Base-by-base conservation (phyloP, 768 basidiomycete species). In the Russula brevipes region DNA sequence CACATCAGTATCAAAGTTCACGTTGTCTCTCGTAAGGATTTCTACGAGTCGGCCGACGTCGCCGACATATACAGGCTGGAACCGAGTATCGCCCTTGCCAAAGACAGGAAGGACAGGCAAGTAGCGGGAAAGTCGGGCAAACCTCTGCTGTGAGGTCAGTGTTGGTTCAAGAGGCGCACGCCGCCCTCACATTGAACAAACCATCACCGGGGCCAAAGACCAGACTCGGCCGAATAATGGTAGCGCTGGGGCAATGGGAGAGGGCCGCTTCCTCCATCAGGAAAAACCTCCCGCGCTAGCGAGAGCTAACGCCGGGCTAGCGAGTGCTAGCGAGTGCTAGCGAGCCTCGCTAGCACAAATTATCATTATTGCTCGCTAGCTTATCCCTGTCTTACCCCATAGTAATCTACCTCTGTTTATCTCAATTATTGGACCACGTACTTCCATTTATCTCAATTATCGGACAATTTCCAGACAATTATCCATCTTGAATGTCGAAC, bases 31-130 rank as follows among this genome's bases (percentile, higher is more conserved):
- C 8, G 80, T 76, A 59, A 84, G 76, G 14, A 86, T 77, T 69
- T 86, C 86, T 4, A 90, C 80, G 5, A 81, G 77, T 31, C 77
- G 74, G 10, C 84, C 86, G 36, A 92, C 67, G 70, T 92, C 88
- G 0, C 81, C 85, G 1, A 84, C 87, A 69, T 83, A 89, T 11
- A 89, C 84, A 12, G 89, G 88, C 67, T 90, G 88, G 69, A 90
- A 90, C 31, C 74, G 78, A 6, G 86, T 76, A 10, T 66, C 72
- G 1, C 89, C 89, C n/a, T 85, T 85, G 9, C 82, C 85, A 69
- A 89, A 90, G 5, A 91, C 86, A n/a, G 88, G 89, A 33, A 90
- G 72, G 70, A 88, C 84, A 2, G 88, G 88, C 39, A 90, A 73
- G 63, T 81, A 76, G 54, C 76, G 77, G 0, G 86, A 81, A 35